Percentiles rank a stretch among this genome's conserved stretches.
Conservation (phyloP, 2,329 filamentous ascomycete species). For the Neopestalotiopsis sp. region DNA sequence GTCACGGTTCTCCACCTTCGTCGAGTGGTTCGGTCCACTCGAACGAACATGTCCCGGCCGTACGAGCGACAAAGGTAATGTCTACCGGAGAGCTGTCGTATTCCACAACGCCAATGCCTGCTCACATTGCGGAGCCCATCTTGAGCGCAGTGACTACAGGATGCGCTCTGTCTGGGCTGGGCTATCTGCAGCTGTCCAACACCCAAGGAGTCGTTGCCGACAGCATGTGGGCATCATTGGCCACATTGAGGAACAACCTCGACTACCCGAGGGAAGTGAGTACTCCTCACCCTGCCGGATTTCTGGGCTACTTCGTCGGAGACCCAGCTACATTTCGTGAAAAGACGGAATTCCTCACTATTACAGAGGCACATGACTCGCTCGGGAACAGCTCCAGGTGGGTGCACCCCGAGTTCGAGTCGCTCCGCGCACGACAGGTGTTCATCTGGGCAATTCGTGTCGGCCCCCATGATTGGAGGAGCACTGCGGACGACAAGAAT, state of each 20-base stretch:
- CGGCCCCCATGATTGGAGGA: not conserved
- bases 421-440: not conserved
- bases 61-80: not conserved
- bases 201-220: not conserved
- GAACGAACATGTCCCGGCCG: not conserved
- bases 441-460: conserved; percentile 8
- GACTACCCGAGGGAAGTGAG: not conserved
- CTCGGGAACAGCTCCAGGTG: not conserved
- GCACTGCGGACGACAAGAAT: not conserved
- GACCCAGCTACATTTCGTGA: not conserved
- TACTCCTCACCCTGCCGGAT: not conserved
- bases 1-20: not conserved
- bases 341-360: too few relatives aligned
- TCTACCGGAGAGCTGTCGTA: not conserved
- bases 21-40: not conserved
- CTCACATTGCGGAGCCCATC: not conserved
- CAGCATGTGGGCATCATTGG: not conserved
- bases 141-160: not conserved
- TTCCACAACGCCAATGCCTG: not conserved
- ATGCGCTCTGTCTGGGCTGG: not conserved
- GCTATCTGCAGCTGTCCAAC: not conserved
- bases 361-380: too few relatives aligned
- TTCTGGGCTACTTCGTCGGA: not conserved
- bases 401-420: not conserved
- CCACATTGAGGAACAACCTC: not conserved